phyloP scores from a whole-genome alignment of 2,329 filamentous ascomycete genomes.

The Tolypocladium pustulatum region DNA sequence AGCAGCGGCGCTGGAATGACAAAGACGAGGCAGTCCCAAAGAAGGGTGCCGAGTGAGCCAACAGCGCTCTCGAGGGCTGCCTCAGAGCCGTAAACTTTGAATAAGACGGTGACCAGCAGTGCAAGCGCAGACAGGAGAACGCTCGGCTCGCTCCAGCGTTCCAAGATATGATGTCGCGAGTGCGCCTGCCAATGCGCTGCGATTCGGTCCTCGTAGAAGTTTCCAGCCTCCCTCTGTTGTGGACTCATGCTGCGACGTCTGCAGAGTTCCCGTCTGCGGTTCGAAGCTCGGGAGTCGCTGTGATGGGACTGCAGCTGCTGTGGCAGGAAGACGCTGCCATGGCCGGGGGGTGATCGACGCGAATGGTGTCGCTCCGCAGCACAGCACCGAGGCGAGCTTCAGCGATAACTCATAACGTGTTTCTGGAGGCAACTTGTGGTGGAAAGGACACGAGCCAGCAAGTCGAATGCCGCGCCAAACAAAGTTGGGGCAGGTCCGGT shows the following conservation, averaged over 20 bases:
- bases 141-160: conserved; percentile 22
- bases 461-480: neutral
- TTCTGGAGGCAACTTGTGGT: neutral
- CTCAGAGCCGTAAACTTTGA: conserved; percentile 23
- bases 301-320: conserved; percentile 2
- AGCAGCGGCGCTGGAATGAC: conserved; percentile 46
- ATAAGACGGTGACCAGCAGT: conserved; percentile 20
- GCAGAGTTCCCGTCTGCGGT: conserved; percentile 9
- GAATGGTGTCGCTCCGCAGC: neutral
- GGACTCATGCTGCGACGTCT: conserved; percentile 22
- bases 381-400: neutral
- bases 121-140: conserved; percentile 23
- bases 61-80: conserved; percentile 16
- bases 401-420: neutral
- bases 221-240: conserved; percentile 19
- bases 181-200: conserved; percentile 19
- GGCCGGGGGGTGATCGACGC: conserved; percentile 2
- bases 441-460: neutral
- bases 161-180: conserved; percentile 15
- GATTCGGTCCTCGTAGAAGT: conserved; percentile 25
- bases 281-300: neutral
- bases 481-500: neutral
- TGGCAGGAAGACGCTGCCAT: conserved; percentile 9
- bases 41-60: conserved; percentile 25
- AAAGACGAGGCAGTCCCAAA: conserved; percentile 52